A percentile compares a stretch with the other conserved stretches of the same genome.
Evolutionary conservation across 2,329 filamentous ascomycete genomes (phyloP).

Genomic region (Allantophomopsis cytisporea): DNA sequence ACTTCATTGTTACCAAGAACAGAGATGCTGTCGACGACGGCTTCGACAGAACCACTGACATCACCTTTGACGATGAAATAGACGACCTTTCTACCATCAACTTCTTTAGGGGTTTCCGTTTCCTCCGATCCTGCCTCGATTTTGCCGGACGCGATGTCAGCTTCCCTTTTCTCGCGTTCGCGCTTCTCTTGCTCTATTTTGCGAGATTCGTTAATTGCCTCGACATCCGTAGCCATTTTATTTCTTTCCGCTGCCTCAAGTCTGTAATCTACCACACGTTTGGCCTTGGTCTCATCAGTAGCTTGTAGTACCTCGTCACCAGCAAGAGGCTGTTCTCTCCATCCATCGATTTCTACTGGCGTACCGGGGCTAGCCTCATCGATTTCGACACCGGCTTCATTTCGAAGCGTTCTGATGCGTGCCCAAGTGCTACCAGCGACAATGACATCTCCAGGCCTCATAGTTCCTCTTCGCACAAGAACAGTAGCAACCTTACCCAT

Average conservation of each 20-base stretch:
- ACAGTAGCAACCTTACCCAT: constrained; percentile 79
- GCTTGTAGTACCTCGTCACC: constrained; percentile 84
- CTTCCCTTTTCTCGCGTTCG: constrained; percentile 43
- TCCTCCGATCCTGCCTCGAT: constrained; percentile 23
- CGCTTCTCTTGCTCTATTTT: constrained; percentile 41
- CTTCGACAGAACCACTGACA: constrained; percentile 87
- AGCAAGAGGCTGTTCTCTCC: constrained; percentile 74
- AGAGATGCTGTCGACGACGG: constrained; percentile 63
- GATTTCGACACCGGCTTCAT: constrained; percentile 68
- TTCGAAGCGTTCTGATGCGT: constrained; percentile 68
- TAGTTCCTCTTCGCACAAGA: constrained; percentile 75
- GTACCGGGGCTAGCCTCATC: constrained; percentile 70
- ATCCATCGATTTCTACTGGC: constrained; percentile 89
- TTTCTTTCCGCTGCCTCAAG: constrained; percentile 57
- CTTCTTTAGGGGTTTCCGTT: constrained; percentile 11
- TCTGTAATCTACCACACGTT: constrained; percentile 65
- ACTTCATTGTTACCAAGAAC: constrained; percentile 80
- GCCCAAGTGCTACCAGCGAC: constrained; percentile 85
- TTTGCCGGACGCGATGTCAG: constrained; percentile 19
- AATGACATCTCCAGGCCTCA: constrained; percentile 67
- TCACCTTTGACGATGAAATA: constrained; percentile 87
- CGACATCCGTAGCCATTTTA: constrained; percentile 52
- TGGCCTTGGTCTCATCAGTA: constrained; percentile 62
- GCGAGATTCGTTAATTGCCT: constrained; percentile 61
- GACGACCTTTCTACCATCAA: constrained; percentile 36